These are phyloP conservation scores for Sungouiozyma intestinalis DNA, from an alignment of 805 yeast species.

Conservation along the genomic window DNA sequence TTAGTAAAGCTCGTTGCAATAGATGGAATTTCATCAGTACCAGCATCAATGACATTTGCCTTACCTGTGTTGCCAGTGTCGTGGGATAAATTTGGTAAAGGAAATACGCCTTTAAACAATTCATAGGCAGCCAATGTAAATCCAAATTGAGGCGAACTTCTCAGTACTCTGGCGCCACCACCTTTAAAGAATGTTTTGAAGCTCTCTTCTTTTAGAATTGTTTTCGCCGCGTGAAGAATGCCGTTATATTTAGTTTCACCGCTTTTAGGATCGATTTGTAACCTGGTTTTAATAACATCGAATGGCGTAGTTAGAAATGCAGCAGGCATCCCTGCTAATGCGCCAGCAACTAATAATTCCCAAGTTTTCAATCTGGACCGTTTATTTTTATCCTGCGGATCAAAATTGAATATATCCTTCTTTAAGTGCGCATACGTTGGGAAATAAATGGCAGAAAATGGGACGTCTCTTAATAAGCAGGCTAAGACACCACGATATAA, in stretches of 20 bases:
- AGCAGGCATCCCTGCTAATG: slow-evolving; percentile 95
- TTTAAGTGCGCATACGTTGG: slow-evolving; percentile 94
- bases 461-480: slow-evolving; percentile 88
- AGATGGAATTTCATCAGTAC: slow-evolving; percentile 16
- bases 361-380: slow-evolving; percentile 58
- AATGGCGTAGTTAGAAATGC: slow-evolving; percentile 95
- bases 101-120: slow-evolving; percentile 46
- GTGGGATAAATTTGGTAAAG: slow-evolving; percentile 4
- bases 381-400: slow-evolving; percentile 55
- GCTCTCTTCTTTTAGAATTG: slow-evolving; percentile 77
- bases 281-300: slow-evolving; percentile 91
- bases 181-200: slow-evolving; percentile 86
- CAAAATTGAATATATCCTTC: slow-evolving; percentile 68
- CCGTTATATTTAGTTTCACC: slow-evolving; percentile 75
- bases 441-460: slow-evolving; percentile 93
- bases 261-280: slow-evolving; percentile 70
- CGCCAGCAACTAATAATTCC: slow-evolving; percentile 83
- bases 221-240: slow-evolving; percentile 62
- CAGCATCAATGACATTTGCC: not conserved
- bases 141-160: slow-evolving; percentile 97
- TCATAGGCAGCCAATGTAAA: slow-evolving; percentile 97
- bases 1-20: slow-evolving; percentile 15
- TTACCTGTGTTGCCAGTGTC: not conserved
- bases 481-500: slow-evolving; percentile 87
- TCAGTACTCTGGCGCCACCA: slow-evolving; percentile 84